phyloP scores from a whole-genome alignment of 2,329 filamentous ascomycete species.

The Daldinia eschscholtzii region DNA sequence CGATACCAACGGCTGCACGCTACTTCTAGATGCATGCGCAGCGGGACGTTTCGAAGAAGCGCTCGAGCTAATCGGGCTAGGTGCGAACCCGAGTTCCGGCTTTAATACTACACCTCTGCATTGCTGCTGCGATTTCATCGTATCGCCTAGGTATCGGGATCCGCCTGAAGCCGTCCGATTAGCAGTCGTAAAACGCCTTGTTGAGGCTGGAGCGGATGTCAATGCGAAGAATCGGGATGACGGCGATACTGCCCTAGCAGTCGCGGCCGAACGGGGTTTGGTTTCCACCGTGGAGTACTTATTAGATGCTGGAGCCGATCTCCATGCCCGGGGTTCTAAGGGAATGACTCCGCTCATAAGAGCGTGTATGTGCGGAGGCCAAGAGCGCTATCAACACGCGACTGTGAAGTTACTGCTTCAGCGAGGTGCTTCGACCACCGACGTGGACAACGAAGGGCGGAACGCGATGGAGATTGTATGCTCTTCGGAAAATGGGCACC shows the following conservation, averaged over 20 bases:
- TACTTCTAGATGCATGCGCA: slow-evolving; percentile 18
- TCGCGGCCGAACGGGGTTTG: slow-evolving; percentile 8
- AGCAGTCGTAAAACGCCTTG: slow-evolving; percentile 10
- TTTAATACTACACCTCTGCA: background rate
- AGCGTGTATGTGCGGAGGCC: background rate
- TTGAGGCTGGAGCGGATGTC: slow-evolving; percentile 19
- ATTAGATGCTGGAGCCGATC: slow-evolving; percentile 17
- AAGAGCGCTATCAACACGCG: background rate
- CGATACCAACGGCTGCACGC: slow-evolving; percentile 6
- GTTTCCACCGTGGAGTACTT: slow-evolving; percentile 15
- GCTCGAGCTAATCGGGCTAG: background rate
- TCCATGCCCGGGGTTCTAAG: background rate
- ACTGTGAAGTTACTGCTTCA: slow-evolving; percentile 18
- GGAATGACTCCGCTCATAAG: slow-evolving; percentile 22
- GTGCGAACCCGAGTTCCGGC: background rate
- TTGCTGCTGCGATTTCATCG: background rate
- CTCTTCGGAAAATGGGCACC: background rate
- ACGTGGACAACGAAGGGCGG: background rate
- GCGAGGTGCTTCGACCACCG: slow-evolving; percentile 10
- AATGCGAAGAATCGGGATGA: slow-evolving; percentile 1
- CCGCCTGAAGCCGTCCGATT: background rate
- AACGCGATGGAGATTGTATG: slow-evolving; percentile 19
- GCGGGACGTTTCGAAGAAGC: background rate
- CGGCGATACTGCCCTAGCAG: slow-evolving; percentile 8
- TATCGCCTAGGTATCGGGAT: background rate